Base-by-base conservation (phyloP, 345 rosid species). In the Luvunga scandens region DNA sequence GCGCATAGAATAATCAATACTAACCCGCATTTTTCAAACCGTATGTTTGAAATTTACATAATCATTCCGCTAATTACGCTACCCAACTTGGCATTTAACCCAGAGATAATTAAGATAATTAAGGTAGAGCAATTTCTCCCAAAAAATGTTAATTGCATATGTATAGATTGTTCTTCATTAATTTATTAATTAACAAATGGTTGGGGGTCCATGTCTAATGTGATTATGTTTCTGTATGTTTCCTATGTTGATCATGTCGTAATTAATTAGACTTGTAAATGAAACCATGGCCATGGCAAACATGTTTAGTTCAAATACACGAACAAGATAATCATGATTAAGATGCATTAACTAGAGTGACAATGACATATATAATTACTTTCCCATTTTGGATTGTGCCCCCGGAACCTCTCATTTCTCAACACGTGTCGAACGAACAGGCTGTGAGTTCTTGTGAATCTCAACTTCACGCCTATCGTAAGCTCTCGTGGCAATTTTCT, bases 321-420 rank as follows among this genome's bases (percentile, higher is more conserved):
- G 14, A 66, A 45, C 16, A 56, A 72, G 71, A 57, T 82, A 60
- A 76, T 65, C 69, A 33, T 80, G 88, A 85, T 80, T 80, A 82
- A 66, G 88, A 85, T 82, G 85, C 85, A 78, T 85, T 80, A 85
- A 82, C 84, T 69, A 78, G 31, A 71, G 50, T 63, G 72, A 72
- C 31, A 63, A 42, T 60, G 75, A 79, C 36, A 53, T 60, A 79
- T 36, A 53, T 60, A 42, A 48, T 71, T 45, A 71, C 60, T 73
- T 77, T 30, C 25, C 53, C 68, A 69, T 77, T 81, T 39, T 30
- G 14, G 53, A 71, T 28, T 63, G 60, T 53, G 5, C 59, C 38
- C 25, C n/a, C 25, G 3, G 59, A 16, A 18, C 42, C 55, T 3
- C 22, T 71, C 28, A 18, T 25, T 13, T 7, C 2, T 6, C 0